A percentile compares a stretch with the other conserved stretches of the same genome.
phyloP scores from a whole-genome alignment of 1,284 basidiomycete genomes.

The Chalciporus piperatoides region DNA sequence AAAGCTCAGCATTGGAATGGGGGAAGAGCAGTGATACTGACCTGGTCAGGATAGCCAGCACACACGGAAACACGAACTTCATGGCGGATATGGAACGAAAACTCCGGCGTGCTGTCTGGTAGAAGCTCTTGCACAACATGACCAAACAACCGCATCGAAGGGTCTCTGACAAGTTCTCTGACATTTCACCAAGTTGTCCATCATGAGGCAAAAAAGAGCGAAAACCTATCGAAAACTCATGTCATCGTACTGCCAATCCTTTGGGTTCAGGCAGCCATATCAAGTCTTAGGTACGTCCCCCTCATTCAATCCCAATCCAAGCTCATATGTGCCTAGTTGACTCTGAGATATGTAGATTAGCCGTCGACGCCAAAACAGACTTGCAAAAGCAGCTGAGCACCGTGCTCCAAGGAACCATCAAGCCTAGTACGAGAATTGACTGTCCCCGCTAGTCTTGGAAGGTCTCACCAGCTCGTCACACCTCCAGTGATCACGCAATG shows the following conservation, averaged over 20 bases:
- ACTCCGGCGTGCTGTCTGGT: background rate
- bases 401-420: slow-evolving; percentile 80
- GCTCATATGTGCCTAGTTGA: slow-evolving; percentile 56
- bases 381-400: slow-evolving; percentile 68
- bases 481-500: slow-evolving; percentile 93
- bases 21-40: background rate
- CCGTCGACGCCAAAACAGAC: slow-evolving; percentile 68
- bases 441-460: slow-evolving; percentile 10
- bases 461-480: slow-evolving; percentile 37
- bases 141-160: slow-evolving; percentile 23
- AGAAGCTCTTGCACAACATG: slow-evolving; percentile 17
- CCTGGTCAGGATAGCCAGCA: slow-evolving; percentile 16
- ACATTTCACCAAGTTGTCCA: background rate
- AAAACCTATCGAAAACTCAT: slow-evolving; percentile 92
- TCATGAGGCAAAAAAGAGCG: slow-evolving; percentile 89
- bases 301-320: slow-evolving; percentile 6
- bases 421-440: slow-evolving; percentile 69
- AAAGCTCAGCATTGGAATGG: slow-evolving; percentile 3
- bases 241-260: slow-evolving; percentile 79
- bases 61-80: slow-evolving; percentile 15
- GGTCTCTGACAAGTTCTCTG: no score
- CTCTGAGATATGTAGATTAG: slow-evolving; percentile 77
- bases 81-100: slow-evolving; percentile 9
- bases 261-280: slow-evolving; percentile 89
- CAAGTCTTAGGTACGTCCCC: slow-evolving; percentile 71